Evolutionary conservation across 306 rosid species (phyloP).

Genomic region (Adenanthera pavonina): DNA sequence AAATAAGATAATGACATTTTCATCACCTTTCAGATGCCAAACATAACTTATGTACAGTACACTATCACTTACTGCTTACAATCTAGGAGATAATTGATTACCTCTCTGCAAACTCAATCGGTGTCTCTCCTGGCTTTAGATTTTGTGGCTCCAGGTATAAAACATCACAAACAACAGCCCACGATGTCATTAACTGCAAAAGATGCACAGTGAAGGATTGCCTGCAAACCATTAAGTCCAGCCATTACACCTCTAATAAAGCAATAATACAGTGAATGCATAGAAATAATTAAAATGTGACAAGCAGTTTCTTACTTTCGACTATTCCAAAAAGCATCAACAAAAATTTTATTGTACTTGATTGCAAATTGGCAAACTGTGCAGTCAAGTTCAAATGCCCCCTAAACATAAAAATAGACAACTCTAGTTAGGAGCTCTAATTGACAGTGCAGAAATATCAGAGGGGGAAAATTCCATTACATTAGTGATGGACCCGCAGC

Average conservation of each 20-base stretch:
- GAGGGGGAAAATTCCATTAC: background rate
- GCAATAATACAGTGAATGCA: background rate
- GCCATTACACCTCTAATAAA: slow-evolving; percentile 3
- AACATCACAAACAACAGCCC: slow-evolving; percentile 99
- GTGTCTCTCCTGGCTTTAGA: slow-evolving; percentile 85
- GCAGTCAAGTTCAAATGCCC: slow-evolving; percentile 97
- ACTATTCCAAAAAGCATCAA: slow-evolving; percentile 99
- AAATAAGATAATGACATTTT: slow-evolving; percentile 5
- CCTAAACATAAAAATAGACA: slow-evolving; percentile 53
- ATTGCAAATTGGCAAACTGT: slow-evolving; percentile 95
- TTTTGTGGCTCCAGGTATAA: slow-evolving; percentile 97
- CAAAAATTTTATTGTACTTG: slow-evolving; percentile 96
- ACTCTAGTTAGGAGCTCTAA: background rate
- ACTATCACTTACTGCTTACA: background rate
- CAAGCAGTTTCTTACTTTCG: slow-evolving; percentile 74
- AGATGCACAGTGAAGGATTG: slow-evolving; percentile 96
- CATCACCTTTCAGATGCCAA: slow-evolving; percentile 22
- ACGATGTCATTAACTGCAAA: slow-evolving; percentile 95
- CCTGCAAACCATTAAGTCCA: slow-evolving; percentile 58
- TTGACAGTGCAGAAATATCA: background rate
- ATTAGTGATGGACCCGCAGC: background rate
- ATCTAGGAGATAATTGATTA: slow-evolving; percentile 35
- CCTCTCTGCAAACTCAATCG: slow-evolving; percentile 99
- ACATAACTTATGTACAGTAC: background rate
- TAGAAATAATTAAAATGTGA: slow-evolving; percentile 8